Conservation (phyloP, 176 grass and related monocot species). For the Stipa capillata region DNA sequence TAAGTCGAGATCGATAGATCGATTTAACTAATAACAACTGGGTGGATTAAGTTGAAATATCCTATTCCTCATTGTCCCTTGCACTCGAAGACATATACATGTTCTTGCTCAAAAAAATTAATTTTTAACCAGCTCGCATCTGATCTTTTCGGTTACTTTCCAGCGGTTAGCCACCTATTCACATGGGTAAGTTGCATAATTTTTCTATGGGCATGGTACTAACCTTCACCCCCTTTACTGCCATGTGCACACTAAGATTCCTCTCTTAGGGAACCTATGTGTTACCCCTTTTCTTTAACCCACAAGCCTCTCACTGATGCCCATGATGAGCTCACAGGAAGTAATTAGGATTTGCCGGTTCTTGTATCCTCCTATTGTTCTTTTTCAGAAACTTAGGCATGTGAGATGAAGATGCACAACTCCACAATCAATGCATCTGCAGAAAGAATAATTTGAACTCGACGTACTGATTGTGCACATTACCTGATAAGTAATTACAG, state of each 20-base stretch:
- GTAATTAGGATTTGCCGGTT: slow-evolving; percentile 24
- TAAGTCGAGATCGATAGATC: slow-evolving; percentile 23
- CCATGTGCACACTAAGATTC: slow-evolving; percentile 49
- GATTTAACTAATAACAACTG: slow-evolving; percentile 10
- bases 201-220: slow-evolving; percentile 24
- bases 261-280: slow-evolving; percentile 10
- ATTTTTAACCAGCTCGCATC: slow-evolving; percentile 36
- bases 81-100: slow-evolving; percentile 91
- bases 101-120: slow-evolving; percentile 25
- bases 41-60: slow-evolving; percentile 5
- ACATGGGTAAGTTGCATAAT: slow-evolving; percentile 49
- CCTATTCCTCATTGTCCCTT: slow-evolving; percentile 63
- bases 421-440: not conserved
- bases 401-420: slow-evolving; percentile 27
- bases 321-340: slow-evolving; percentile 37
- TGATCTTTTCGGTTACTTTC: slow-evolving; percentile 48
- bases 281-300: slow-evolving; percentile 27
- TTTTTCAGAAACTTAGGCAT: slow-evolving; percentile 14
- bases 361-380: not conserved
- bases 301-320: slow-evolving; percentile 15
- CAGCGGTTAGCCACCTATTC: slow-evolving; percentile 36
- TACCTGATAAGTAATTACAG: not conserved
- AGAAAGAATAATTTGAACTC: slow-evolving; percentile 11
- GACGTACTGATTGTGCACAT: not conserved
- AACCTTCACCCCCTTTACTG: slow-evolving; percentile 41